phyloP scores from a whole-genome alignment of 305 asterid species.

The Fraxinus sp. region DNA sequence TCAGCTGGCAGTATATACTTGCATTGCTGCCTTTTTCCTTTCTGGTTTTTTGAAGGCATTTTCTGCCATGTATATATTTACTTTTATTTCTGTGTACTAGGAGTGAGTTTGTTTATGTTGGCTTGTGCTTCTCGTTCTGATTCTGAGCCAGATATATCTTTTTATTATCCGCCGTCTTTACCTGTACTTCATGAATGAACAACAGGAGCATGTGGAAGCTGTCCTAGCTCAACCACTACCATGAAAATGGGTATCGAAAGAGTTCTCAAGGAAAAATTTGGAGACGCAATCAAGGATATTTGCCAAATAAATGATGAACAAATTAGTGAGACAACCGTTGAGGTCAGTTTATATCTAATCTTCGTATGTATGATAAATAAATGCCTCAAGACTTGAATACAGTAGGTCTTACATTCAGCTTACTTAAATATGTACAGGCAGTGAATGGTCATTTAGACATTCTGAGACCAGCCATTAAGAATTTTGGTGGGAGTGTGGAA shows the following conservation, averaged over 20 bases:
- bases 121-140: not conserved
- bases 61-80: not conserved
- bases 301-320: constrained; percentile 63
- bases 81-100: not conserved
- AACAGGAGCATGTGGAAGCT: constrained; percentile 84
- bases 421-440: constrained; percentile 48
- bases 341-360: constrained; percentile 41
- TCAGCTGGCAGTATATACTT: not conserved
- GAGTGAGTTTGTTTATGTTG: not conserved
- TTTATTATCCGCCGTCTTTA: not conserved
- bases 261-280: constrained; percentile 87
- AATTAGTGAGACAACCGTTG: constrained; percentile 49
- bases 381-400: not conserved
- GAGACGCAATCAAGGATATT: constrained; percentile 71
- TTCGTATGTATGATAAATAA: not conserved
- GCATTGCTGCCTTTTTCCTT: not conserved
- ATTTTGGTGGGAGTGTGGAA: constrained; percentile 79
- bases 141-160: not conserved
- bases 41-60: not conserved
- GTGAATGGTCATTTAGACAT: constrained; percentile 77
- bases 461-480: constrained; percentile 82
- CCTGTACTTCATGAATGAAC: constrained; percentile 6
- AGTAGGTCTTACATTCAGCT: not conserved
- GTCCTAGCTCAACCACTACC: constrained; percentile 93
- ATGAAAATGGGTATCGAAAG: constrained; percentile 90